Percentiles rank a stretch among this genome's conserved stretches.
Evolutionary conservation across 2,329 filamentous ascomycete genomes (phyloP).

Genomic region (Colletotrichum incanum): DNA sequence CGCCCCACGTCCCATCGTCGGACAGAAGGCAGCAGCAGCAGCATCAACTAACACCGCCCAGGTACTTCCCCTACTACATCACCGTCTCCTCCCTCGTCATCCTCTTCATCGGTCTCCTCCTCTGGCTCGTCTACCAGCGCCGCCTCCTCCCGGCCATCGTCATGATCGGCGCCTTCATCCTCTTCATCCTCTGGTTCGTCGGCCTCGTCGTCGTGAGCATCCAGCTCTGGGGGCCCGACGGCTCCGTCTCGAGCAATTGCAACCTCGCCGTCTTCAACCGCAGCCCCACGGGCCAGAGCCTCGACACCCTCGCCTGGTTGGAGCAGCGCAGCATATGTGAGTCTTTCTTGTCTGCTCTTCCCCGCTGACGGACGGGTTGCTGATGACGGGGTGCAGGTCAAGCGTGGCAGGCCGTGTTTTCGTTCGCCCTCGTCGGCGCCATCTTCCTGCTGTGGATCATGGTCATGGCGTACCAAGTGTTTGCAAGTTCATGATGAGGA

Average conservation of each 20-base stretch:
- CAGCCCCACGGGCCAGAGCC: conserved; percentile 65
- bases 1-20: too few species aligned
- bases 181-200: conserved; percentile 79
- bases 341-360: conserved; percentile 49
- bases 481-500: conserved; percentile 52
- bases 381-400: conserved; percentile 61
- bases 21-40: conserved; percentile 1
- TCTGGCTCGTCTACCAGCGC: conserved; percentile 74
- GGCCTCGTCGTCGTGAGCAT: conserved; percentile 74
- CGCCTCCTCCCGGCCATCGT: conserved; percentile 74
- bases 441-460: conserved; percentile 79
- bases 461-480: conserved; percentile 78
- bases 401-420: conserved; percentile 76
- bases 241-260: conserved; percentile 73
- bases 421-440: conserved; percentile 72
- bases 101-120: conserved; percentile 75
- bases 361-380: background rate
- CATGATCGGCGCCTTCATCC: conserved; percentile 75
- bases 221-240: conserved; percentile 74
- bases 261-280: conserved; percentile 70
- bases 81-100: conserved; percentile 73
- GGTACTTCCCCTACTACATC: conserved; percentile 79
- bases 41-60: conserved; percentile 48
- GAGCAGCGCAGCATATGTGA: conserved; percentile 76
- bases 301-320: conserved; percentile 74